These are phyloP conservation scores for Erythrobasidium yunnanense DNA, from an alignment of 768 basidiomycete genomes.

Conservation along the genomic window DNA sequence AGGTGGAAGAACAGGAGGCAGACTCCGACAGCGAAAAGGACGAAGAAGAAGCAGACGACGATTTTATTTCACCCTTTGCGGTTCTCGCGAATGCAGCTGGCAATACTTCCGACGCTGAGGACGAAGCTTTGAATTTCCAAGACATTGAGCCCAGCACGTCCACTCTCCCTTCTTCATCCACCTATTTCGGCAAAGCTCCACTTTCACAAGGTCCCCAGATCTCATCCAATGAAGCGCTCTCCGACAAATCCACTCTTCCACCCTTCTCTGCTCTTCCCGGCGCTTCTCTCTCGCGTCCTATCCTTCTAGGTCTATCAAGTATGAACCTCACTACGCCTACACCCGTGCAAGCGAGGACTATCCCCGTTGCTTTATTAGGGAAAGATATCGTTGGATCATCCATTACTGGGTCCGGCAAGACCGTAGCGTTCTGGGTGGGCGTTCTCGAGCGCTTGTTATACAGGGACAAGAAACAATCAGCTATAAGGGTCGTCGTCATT, in stretches of 20 bases:
- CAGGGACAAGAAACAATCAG: constrained; percentile 76
- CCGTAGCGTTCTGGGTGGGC: constrained; percentile 91
- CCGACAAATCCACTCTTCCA: constrained; percentile 21
- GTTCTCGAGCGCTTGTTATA: constrained; percentile 83
- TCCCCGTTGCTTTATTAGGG: constrained; percentile 84
- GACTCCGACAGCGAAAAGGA: constrained; percentile 24
- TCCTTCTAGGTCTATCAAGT: constrained; percentile 77
- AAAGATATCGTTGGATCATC: constrained; percentile 94
- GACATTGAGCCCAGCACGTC: constrained; percentile 32
- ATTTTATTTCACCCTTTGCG: constrained; percentile 28
- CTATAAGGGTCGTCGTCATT: constrained; percentile 77
- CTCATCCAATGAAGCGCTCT: constrained; percentile 17
- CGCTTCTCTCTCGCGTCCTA: constrained; percentile 74
- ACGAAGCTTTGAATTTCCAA: constrained; percentile 37
- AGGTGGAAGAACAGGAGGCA: constrained; percentile 37
- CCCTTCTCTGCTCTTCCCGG: constrained; percentile 46
- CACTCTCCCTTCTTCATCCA: constrained; percentile 55
- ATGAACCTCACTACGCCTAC: constrained; percentile 73
- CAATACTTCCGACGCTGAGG: constrained; percentile 30
- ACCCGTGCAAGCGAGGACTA: constrained; percentile 86
- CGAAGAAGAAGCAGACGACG: constrained; percentile 31
- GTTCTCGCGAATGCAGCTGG: constrained; percentile 27
- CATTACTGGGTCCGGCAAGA: constrained; percentile 96
- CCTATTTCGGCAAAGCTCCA: constrained; percentile 39
- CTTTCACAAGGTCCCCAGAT: constrained; percentile 24